Conservation (phyloP, 1,284 basidiomycete species). For the Naganishia liquefaciens region DNA sequence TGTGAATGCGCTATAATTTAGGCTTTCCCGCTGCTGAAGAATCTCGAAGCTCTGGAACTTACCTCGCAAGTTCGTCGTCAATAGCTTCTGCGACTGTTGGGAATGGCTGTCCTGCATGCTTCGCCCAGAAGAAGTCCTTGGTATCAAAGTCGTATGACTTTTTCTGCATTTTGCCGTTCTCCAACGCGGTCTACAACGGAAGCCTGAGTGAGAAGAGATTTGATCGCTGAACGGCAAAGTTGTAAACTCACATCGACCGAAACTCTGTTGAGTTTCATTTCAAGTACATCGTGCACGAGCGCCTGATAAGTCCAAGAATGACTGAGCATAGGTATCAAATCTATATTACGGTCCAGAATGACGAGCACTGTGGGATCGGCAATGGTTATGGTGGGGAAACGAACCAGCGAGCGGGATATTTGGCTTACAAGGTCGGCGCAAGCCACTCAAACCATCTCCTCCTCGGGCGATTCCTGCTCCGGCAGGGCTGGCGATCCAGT, state of each 20-base stretch:
- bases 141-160: slow-evolving; percentile 94
- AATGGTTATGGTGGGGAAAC: too few relatives aligned
- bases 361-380: slow-evolving; percentile 69
- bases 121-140: slow-evolving; percentile 99
- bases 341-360: slow-evolving; percentile 91
- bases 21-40: too few relatives aligned
- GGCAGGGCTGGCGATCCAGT: slow-evolving; percentile 67
- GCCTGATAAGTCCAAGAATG: slow-evolving; percentile 99
- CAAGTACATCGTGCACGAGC: slow-evolving; percentile 93
- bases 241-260: slow-evolving; percentile 68
- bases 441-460: slow-evolving; percentile 56
- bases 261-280: slow-evolving; percentile 95
- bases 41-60: slow-evolving; percentile 11
- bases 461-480: slow-evolving; percentile 61
- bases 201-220: background rate
- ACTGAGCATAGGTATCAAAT: slow-evolving; percentile 89
- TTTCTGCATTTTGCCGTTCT: slow-evolving; percentile 66
- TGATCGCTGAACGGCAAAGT: too few relatives aligned
- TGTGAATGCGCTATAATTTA: slow-evolving; percentile 19
- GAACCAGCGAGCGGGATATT: too few relatives aligned
- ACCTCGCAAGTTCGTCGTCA: slow-evolving; percentile 81
- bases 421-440: slow-evolving; percentile 76
- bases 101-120: slow-evolving; percentile 94
- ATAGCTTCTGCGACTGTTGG: slow-evolving; percentile 99
- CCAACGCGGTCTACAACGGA: slow-evolving; percentile 53